Evolutionary conservation across 768 basidiomycete species (phyloP).

Genomic region (Mycena haematopus): DNA sequence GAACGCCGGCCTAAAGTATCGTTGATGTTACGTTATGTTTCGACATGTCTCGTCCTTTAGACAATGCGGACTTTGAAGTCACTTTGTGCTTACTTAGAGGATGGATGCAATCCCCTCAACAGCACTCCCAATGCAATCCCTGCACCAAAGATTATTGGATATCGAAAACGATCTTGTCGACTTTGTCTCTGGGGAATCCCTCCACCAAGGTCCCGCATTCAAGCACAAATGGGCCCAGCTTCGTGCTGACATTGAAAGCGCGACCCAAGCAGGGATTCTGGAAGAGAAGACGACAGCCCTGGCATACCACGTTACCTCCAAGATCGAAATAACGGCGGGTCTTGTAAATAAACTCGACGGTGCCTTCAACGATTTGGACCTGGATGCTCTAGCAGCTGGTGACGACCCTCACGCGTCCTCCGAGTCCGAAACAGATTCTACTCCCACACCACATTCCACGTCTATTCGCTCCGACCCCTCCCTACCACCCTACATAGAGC

Average conservation of each 20-base stretch:
- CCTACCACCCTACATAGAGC: slow-evolving; percentile 36
- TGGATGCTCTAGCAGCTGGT: background rate
- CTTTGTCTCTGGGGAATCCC: background rate
- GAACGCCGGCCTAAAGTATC: background rate
- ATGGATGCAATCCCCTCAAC: background rate
- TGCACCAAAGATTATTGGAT: slow-evolving; percentile 2
- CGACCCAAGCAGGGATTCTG: background rate
- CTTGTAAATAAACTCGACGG: slow-evolving; percentile 19
- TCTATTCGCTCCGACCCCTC: slow-evolving; percentile 2
- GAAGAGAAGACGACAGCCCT: slow-evolving; percentile 19
- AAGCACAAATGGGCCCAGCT: slow-evolving; percentile 8
- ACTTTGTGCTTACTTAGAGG: background rate
- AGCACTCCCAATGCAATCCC: background rate
- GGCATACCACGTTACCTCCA: slow-evolving; percentile 26
- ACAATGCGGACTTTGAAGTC: slow-evolving; percentile 35
- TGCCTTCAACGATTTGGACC: slow-evolving; percentile 19
- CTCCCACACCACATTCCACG: background rate
- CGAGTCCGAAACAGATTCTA: background rate
- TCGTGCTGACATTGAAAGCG: background rate
- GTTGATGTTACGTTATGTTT: background rate
- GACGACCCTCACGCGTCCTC: background rate
- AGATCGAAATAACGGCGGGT: slow-evolving; percentile 24
- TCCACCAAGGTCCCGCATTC: background rate
- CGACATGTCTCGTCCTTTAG: background rate
- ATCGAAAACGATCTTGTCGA: background rate